Base-by-base conservation (phyloP, 306 rosid genomes). In the Corylus avellana region DNA sequence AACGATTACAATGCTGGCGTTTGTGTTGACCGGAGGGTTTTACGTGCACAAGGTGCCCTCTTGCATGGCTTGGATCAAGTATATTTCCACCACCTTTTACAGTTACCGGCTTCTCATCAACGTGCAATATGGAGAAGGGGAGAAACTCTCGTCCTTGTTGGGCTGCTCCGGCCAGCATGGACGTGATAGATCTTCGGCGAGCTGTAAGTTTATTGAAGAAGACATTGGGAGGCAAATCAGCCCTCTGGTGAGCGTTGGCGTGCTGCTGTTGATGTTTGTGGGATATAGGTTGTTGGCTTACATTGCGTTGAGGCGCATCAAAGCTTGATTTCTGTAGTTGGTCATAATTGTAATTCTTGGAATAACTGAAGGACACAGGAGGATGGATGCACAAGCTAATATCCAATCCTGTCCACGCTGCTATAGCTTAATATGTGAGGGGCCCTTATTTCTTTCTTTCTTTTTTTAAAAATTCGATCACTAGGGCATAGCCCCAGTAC, bases 1-100 rank as follows among this genome's bases (percentile, higher is more conserved):
- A 16, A 90, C 98, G 0, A 96, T 92, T 58, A 91, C 92, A 50
- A 94, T 94, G 98, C 77, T 94, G 14, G 98, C 96, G 10, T 94
- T 94, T 35, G 96, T 94, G 4, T 81, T 94, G 53, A 92, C 97
- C 0, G 98, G 98, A 49, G 98, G 98, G 54, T 94, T 82, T 73
- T 94, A 94, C 69, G 98, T 94, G 25, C 98, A 94, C 61, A 89
- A 88, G 63, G 89, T 94, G 17, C 96, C 98, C 22, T 39, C 87
- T 2, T 88, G 90, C 61, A 57, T 94, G 85, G 88, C 91, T 59
- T 94, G 98, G 98, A 84, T 92, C 75, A 94, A 94, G 73, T 94
- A 94, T 22, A 71, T 88, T 64, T 94, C 98, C 0, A 78, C 97
- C 2, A 94, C 96, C 0, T 94, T 85, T 79, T 94, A 92, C 78